Evolutionary conservation across 1,139 yeast species (phyloP).

Genomic region (Pichia sp.): DNA sequence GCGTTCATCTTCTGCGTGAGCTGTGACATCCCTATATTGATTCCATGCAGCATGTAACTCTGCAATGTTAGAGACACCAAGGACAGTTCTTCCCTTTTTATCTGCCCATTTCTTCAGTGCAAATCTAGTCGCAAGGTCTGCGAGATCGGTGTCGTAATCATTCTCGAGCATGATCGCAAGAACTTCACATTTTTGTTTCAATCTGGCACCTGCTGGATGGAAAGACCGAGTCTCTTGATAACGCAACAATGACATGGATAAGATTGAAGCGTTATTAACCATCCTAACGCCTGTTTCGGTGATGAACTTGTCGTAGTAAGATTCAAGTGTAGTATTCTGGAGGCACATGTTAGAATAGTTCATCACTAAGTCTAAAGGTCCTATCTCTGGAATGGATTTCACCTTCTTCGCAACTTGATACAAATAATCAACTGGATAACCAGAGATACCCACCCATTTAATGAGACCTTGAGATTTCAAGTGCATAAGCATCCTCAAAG

Average conservation of each 20-base stretch:
- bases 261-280: slow-evolving; percentile 73
- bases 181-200: slow-evolving; percentile 46
- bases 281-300: slow-evolving; percentile 47
- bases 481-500: slow-evolving; percentile 49
- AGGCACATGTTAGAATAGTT: slow-evolving; percentile 80
- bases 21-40: slow-evolving; percentile 46
- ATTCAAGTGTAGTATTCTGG: slow-evolving; percentile 59
- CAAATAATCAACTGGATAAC: slow-evolving; percentile 74
- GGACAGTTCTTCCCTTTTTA: slow-evolving; percentile 51
- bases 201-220: slow-evolving; percentile 71
- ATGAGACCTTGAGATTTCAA: slow-evolving; percentile 62
- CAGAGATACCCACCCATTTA: slow-evolving; percentile 69
- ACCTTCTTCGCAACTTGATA: slow-evolving; percentile 40
- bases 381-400: slow-evolving; percentile 31
- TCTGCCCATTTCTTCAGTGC: slow-evolving; percentile 56
- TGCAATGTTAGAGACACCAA: slow-evolving; percentile 59
- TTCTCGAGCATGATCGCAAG: slow-evolving; percentile 41
- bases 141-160: slow-evolving; percentile 50
- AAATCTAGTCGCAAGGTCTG: slow-evolving; percentile 74
- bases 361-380: slow-evolving; percentile 62
- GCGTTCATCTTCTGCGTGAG: slow-evolving; percentile 28
- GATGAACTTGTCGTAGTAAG: slow-evolving; percentile 43
- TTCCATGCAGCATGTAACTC: slow-evolving; percentile 62
- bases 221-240: slow-evolving; percentile 60
- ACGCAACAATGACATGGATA: slow-evolving; percentile 81